phyloP scores from a whole-genome alignment of 2,329 filamentous ascomycete species.

The Chlorencoelia australis region DNA sequence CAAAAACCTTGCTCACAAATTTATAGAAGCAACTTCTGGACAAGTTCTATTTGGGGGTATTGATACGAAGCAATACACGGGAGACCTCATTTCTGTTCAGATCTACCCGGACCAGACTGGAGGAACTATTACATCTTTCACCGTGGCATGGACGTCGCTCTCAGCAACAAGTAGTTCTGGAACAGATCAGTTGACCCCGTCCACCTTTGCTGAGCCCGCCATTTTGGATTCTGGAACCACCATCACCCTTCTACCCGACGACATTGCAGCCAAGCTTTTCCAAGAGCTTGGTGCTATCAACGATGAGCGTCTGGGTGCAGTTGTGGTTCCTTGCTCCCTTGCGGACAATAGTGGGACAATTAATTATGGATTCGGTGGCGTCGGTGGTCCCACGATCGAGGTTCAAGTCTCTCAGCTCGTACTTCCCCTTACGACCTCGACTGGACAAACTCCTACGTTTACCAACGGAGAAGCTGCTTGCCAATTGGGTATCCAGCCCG shows the following conservation, averaged over 20 bases:
- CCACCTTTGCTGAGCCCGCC: constrained; percentile 34
- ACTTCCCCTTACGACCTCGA: constrained; percentile 21
- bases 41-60: constrained; percentile 36
- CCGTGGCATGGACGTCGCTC: constrained; percentile 26
- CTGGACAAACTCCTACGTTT: constrained; percentile 26
- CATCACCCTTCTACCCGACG: constrained; percentile 53
- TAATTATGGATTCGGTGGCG: constrained; percentile 39
- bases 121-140: constrained; percentile 19
- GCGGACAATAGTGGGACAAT: constrained; percentile 32
- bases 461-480: constrained; percentile 32
- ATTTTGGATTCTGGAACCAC: constrained; percentile 60
- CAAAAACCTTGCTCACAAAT: constrained; percentile 8
- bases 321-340: constrained; percentile 38
- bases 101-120: constrained; percentile 18
- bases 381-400: constrained; percentile 33
- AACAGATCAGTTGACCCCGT: constrained; percentile 24
- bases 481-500: constrained; percentile 42
- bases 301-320: constrained; percentile 32
- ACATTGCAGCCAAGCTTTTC: constrained; percentile 38
- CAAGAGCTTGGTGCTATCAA: constrained; percentile 37
- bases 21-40: constrained; percentile 24
- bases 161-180: constrained; percentile 29
- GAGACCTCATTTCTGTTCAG: constrained; percentile 27
- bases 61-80: constrained; percentile 36
- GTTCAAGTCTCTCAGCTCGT: constrained; percentile 39